Conservation (phyloP, 495 filamentous ascomycete species). For the Penicillium antarcticum region DNA sequence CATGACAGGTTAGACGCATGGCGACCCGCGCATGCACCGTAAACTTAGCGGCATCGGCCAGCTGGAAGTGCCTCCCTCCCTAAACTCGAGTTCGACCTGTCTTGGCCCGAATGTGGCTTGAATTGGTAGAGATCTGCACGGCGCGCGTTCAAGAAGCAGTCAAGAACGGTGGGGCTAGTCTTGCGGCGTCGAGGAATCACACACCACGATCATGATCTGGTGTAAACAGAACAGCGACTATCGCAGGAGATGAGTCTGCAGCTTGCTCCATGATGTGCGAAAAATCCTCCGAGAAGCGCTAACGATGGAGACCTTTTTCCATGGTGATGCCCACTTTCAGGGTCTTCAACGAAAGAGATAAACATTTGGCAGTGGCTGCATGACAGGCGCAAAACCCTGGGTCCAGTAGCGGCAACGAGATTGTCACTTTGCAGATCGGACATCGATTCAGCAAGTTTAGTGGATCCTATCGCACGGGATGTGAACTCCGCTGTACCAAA, state of each 20-base stretch:
- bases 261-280: background rate
- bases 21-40: slow-evolving; percentile 15
- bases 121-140: slow-evolving; percentile 18
- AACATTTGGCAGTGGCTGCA: slow-evolving; percentile 5
- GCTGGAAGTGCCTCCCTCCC: slow-evolving; percentile 1
- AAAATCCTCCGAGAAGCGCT: slow-evolving; percentile 12
- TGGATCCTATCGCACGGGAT: slow-evolving; percentile 13
- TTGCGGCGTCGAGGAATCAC: slow-evolving; percentile 13
- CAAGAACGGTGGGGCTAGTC: slow-evolving; percentile 22
- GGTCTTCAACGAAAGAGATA: background rate
- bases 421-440: slow-evolving; percentile 18
- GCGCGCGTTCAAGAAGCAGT: slow-evolving; percentile 12
- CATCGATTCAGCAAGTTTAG: slow-evolving; percentile 6
- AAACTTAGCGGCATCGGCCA: slow-evolving; percentile 8
- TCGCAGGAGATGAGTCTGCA: slow-evolving; percentile 7
- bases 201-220: slow-evolving; percentile 11
- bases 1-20: slow-evolving; percentile 13
- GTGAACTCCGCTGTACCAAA: slow-evolving; percentile 6
- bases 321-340: background rate
- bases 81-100: slow-evolving; percentile 4
- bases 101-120: slow-evolving; percentile 9
- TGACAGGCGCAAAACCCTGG: slow-evolving; percentile 12
- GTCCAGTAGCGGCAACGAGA: slow-evolving; percentile 14
- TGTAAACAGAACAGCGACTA: slow-evolving; percentile 5
- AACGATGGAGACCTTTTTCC: background rate